Base-by-base conservation (phyloP, 2,329 filamentous ascomycete species). In the Alternaria ethzedia region DNA sequence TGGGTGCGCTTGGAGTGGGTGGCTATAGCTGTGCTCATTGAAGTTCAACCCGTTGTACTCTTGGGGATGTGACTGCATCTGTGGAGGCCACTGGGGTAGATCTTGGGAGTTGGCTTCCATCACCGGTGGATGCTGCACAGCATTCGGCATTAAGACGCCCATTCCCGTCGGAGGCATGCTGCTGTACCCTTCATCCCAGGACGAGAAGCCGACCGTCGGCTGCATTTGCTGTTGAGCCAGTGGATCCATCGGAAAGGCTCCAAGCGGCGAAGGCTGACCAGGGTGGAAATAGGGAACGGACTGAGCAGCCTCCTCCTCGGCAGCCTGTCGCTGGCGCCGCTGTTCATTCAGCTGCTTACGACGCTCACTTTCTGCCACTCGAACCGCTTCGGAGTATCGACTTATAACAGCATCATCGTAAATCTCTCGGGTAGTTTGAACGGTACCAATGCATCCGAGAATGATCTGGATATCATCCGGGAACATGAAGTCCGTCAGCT, bases 391-490 rank as follows among this genome's bases (percentile, higher is more conserved):
- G 13, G 9, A 17, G 32, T 65, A 54, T 9, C 62, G 55, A n/a
- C 9, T 5, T 6, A 69, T 49, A 11, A 64, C 30, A 6, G 20
- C 13, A 2, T 17, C 12, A 25, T 70, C 67, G 2, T 54, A 30
- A 15, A 64, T 49, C 2, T 36, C 36, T 6, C 11, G 3, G 8
- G 57, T 68, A 32, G 59, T 21, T 1, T 30, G 4, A 5, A 46
- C 65, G 5, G 59, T 58, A 11, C 67, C 65, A 17, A 66, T 61
- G 2, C 57, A 15, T 6, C 59, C n/a, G 9, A 73, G 25, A 28
- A 73, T 70, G 11, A 32, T 21, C 5, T 69, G 64, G 6, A 73
- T 50, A 23, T 71, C 71, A 7, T 73, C 69, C 10, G 70, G 71
- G 41, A 72, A 73, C 54, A 68, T 47, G 45, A 59, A 68, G 4